These are phyloP conservation scores for Penstemon barbatus DNA, from an alignment of 257 asterid genomes.

Conservation along the genomic window DNA sequence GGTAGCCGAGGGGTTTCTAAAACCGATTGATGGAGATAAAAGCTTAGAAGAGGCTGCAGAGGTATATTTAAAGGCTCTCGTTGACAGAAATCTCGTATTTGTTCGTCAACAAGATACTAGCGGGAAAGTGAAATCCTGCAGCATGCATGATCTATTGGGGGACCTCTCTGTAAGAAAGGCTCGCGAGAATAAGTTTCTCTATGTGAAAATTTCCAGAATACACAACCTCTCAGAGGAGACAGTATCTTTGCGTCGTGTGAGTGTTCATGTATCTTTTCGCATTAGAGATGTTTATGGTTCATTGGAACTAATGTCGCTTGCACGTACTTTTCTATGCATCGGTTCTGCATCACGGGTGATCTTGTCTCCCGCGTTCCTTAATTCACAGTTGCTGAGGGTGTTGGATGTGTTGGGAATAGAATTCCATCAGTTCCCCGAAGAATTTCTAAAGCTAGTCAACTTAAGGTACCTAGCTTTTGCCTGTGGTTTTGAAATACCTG, in stretches of 20 bases:
- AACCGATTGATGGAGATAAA: neutral
- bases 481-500: no score
- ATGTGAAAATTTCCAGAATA: neutral
- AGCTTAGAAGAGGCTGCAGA: slow-evolving; percentile 5
- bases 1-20: slow-evolving; percentile 8
- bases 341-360: neutral
- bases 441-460: neutral
- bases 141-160: slow-evolving; percentile 2
- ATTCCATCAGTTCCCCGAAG: neutral
- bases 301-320: neutral
- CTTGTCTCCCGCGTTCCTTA: neutral
- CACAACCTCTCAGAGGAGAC: neutral
- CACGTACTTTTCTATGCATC: neutral
- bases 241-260: neutral
- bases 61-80: neutral
- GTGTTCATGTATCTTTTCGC: neutral
- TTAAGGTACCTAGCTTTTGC: neutral
- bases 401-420: neutral
- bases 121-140: neutral
- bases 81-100: neutral
- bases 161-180: neutral
- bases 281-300: neutral
- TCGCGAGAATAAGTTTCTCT: neutral
- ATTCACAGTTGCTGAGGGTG: neutral
- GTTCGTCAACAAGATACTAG: neutral